Evolutionary conservation across 495 filamentous ascomycete genomes (phyloP).

Genomic region (Aspergillus diversus): DNA sequence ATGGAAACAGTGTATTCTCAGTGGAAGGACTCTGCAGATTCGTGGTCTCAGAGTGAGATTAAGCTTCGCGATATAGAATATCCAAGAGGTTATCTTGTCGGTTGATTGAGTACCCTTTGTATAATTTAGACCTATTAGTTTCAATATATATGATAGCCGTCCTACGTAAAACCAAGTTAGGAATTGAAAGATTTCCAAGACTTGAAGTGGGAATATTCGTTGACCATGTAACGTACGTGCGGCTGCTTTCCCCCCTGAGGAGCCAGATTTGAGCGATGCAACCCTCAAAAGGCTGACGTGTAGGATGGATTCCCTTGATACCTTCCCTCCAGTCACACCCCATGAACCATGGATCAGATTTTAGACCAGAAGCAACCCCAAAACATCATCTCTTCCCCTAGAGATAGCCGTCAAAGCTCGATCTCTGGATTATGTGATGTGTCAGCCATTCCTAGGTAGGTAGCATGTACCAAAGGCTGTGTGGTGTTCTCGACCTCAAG

Average conservation of each 20-base stretch:
- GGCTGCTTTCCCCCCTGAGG: not conserved
- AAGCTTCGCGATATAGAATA: conserved; percentile 29
- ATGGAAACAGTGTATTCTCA: conserved; percentile 30
- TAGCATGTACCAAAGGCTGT: conserved; percentile 1
- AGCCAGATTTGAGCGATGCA: not conserved
- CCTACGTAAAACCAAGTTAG: not conserved
- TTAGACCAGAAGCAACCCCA: not conserved
- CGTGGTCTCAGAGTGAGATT: conserved; percentile 30
- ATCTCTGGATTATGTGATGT: not conserved
- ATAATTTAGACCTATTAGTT: too few relatives aligned
- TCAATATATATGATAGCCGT: not conserved
- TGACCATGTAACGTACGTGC: not conserved
- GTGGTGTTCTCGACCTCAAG: not conserved
- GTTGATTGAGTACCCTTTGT: conserved; percentile 2
- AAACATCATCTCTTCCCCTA: not conserved
- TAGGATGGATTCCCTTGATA: not conserved
- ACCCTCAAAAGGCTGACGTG: not conserved
- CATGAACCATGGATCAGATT: not conserved
- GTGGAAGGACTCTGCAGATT: conserved; percentile 25
- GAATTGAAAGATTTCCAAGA: too few relatives aligned
- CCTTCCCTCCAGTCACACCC: not conserved
- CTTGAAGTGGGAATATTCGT: too few relatives aligned
- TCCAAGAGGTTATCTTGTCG: conserved; percentile 30
- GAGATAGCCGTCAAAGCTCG: not conserved
- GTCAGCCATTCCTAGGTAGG: not conserved